phyloP scores from a whole-genome alignment of 495 filamentous ascomycete genomes.

The Trichoderma reesei region DNA sequence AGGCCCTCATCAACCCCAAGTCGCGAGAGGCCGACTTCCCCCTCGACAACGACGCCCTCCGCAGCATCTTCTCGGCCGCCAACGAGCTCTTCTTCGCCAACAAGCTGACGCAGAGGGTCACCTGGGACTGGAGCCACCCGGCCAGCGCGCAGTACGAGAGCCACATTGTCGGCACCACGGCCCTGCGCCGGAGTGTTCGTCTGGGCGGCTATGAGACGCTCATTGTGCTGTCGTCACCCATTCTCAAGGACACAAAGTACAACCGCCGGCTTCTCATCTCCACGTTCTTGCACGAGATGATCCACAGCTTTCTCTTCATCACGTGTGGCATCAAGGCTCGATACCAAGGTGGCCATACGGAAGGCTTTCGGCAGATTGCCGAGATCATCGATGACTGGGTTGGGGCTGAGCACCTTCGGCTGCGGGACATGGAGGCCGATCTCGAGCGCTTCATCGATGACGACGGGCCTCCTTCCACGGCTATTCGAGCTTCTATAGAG shows the following conservation, averaged over 20 bases:
- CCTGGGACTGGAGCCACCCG: slow-evolving; percentile 41
- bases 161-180: slow-evolving; percentile 45
- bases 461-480: slow-evolving; percentile 14
- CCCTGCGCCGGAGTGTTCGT: slow-evolving; percentile 29
- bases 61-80: slow-evolving; percentile 39
- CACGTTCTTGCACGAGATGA: slow-evolving; percentile 48
- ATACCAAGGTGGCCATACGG: slow-evolving; percentile 41
- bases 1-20: slow-evolving; percentile 38
- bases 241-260: slow-evolving; percentile 36
- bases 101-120: slow-evolving; percentile 37
- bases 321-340: slow-evolving; percentile 40
- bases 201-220: slow-evolving; percentile 42
- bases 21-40: slow-evolving; percentile 26
- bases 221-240: slow-evolving; percentile 42
- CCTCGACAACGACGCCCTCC: slow-evolving; percentile 40
- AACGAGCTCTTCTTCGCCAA: slow-evolving; percentile 47
- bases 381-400: slow-evolving; percentile 44
- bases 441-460: slow-evolving; percentile 33
- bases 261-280: slow-evolving; percentile 44
- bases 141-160: slow-evolving; percentile 25
- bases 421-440: slow-evolving; percentile 44
- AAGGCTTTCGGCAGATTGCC: slow-evolving; percentile 41
- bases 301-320: slow-evolving; percentile 50
- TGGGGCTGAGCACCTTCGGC: slow-evolving; percentile 33
- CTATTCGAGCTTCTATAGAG: not conserved